Conservation (phyloP, 2,329 filamentous ascomycete genomes). For the Penicillium corylophilum region DNA sequence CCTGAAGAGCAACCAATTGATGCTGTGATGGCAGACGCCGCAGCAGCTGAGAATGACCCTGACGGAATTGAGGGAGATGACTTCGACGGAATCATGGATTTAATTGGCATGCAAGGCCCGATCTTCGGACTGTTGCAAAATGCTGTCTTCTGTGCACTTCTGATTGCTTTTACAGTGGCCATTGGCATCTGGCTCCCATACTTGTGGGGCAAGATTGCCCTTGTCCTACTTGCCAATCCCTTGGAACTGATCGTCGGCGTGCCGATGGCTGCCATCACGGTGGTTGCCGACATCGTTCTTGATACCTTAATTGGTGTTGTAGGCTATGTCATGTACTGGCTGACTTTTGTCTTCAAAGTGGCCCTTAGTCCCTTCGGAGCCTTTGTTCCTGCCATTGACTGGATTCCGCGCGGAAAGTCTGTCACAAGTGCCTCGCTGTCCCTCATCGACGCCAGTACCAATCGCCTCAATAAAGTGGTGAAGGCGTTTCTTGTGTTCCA, state of each 20-base stretch:
- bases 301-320: constrained; percentile 68
- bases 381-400: constrained; percentile 36
- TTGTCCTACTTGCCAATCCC: constrained; percentile 78
- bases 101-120: constrained; percentile 94
- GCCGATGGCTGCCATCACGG: constrained; percentile 70
- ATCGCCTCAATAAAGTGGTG: constrained; percentile 39
- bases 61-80: constrained; percentile 72
- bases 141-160: constrained; percentile 85
- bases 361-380: constrained; percentile 35
- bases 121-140: constrained; percentile 90
- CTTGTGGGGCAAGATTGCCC: constrained; percentile 79
- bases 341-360: constrained; percentile 34
- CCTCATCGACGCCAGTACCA: constrained; percentile 43
- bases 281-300: constrained; percentile 73
- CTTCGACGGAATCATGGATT: constrained; percentile 90
- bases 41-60: constrained; percentile 61
- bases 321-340: constrained; percentile 51
- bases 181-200: constrained; percentile 88
- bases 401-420: constrained; percentile 36
- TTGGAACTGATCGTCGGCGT: constrained; percentile 64
- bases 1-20: constrained; percentile 9
- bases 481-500: constrained; percentile 43
- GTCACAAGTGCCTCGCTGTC: constrained; percentile 43
- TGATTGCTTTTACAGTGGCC: constrained; percentile 84
- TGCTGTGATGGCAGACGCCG: constrained; percentile 4